Evolutionary conservation across 768 basidiomycete species (phyloP).

Genomic region (Termitomyces heimii): DNA sequence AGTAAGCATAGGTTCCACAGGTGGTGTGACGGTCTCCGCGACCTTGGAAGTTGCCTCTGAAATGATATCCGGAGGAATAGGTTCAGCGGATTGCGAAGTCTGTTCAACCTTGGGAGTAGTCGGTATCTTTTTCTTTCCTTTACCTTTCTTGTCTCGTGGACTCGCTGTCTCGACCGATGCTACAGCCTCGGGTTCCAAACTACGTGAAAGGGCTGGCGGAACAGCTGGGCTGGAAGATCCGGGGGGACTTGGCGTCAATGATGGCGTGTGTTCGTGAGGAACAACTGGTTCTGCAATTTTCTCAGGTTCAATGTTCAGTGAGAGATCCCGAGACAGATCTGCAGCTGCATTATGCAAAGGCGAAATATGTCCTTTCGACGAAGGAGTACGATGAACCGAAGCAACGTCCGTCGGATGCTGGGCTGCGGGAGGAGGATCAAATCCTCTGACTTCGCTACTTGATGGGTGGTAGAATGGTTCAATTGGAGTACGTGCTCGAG

Average conservation of each 20-base stretch:
- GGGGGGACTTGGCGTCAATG: constrained; percentile 4
- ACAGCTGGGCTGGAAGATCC: constrained; percentile 10
- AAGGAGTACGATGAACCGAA: constrained; percentile 7
- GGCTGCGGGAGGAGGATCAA: constrained; percentile 10
- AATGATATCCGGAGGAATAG: constrained; percentile 14
- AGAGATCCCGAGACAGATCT: constrained; percentile 14
- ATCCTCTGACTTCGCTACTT: constrained; percentile 17
- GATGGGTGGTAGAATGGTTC: constrained; percentile 15
- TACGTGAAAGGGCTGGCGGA: constrained; percentile 16
- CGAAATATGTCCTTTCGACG: constrained; percentile 7
- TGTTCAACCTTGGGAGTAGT: constrained; percentile 12
- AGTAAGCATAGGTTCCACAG: constrained; percentile 7
- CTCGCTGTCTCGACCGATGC: neutral
- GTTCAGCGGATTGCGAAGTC: constrained; percentile 8
- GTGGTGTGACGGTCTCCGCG: constrained; percentile 1
- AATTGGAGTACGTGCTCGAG: constrained; percentile 46
- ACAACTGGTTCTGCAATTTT: constrained; percentile 2
- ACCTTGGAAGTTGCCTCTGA: constrained; percentile 2
- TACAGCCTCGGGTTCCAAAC: constrained; percentile 10
- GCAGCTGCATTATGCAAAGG: constrained; percentile 9
- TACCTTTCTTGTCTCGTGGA: constrained; percentile 17
- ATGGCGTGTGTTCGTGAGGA: constrained; percentile 5
- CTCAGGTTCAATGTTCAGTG: constrained; percentile 12
- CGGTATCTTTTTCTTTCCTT: constrained; percentile 18
- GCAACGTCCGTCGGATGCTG: constrained; percentile 4